Percentiles rank a stretch among this genome's conserved stretches.
These are phyloP conservation scores for Protea cynaroides DNA, from an alignment of 164 flowering plant genomes.

Conservation along the genomic window DNA sequence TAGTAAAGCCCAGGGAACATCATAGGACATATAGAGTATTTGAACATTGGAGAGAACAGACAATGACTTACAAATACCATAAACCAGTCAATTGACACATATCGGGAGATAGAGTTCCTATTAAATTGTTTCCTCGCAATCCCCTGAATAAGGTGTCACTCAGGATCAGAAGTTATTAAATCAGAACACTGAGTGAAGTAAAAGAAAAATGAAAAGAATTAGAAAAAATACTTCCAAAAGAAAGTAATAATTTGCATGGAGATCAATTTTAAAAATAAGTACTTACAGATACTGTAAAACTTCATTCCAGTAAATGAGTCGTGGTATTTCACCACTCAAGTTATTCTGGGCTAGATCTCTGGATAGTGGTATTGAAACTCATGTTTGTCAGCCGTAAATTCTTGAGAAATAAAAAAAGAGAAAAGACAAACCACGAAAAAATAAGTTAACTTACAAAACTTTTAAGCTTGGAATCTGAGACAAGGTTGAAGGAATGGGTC, in stretches of 20 bases:
- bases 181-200: background rate
- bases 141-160: constrained; percentile 41
- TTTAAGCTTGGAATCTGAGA: constrained; percentile 98
- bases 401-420: background rate
- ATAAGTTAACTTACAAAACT: constrained; percentile 49
- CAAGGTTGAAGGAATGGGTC: constrained; percentile 91
- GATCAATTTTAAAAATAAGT: background rate
- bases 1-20: background rate
- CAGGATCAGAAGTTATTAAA: background rate
- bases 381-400: background rate
- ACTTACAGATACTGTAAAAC: constrained; percentile 92
- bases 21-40: background rate
- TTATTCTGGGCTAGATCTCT: constrained; percentile 91
- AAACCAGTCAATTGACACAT: constrained; percentile 92
- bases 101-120: constrained; percentile 81
- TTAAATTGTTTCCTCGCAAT: constrained; percentile 78
- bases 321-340: constrained; percentile 86
- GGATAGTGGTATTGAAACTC: constrained; percentile 7
- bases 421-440: background rate
- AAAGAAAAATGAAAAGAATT: background rate
- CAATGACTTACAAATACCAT: constrained; percentile 93
- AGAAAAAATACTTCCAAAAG: background rate
- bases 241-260: background rate
- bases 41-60: background rate
- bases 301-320: constrained; percentile 96